Evolutionary conservation across 192 early-diverging fungal species (phyloP), one percentile per base, ranked within the genome.

Genomic region (Linnemannia hyalina): DNA sequence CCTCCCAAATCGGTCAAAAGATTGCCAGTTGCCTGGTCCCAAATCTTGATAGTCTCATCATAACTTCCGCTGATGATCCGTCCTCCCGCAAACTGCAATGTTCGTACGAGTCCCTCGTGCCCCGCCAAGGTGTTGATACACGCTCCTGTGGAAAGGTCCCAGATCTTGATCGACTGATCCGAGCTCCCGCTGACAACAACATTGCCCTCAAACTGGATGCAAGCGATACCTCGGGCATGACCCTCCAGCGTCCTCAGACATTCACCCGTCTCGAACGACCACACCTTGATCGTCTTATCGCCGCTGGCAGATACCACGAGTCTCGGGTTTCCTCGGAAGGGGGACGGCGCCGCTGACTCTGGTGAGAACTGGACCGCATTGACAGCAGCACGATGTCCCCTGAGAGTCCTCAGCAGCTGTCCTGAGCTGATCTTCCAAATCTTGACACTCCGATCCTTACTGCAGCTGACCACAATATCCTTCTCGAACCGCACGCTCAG

Each of bases 1-100:
- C 92, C 91, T 40, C 87, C 88, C 74, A 95, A 80, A 46, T 89
- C 91, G 68, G 89, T 88, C 0, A 94, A 22, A 38, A 94, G 78
- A 55, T 84, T 85, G 3, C 97, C 97, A 0, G 92, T 94, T 41
- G 92, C 87, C 60, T 95, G 80, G 71, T 95, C 92, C 98, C 98
- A 99, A 26, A 99, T 91, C 86, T 96, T 98, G 75, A 99, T 86
- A 4, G 94, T 93, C 79, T 96, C 93, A 82, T 98, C 95, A 85
- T 99, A 99, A 32, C 94, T 93, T 5, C 96, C 97, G n/a, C 95
- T 95, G 23, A 99, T 95, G 22, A 98, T 89, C 23, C 92, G 82
- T 38, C 92, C 83, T 68, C 79, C 68, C 68, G 94, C 88, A 78
- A 96, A 93, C 75, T 94, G 93, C 4, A 97, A 75, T 0, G 96